A percentile compares a stretch with the other conserved stretches of the same genome.
Conservation (phyloP, 2,329 filamentous ascomycete species). For the Byssochlamys sp. region DNA sequence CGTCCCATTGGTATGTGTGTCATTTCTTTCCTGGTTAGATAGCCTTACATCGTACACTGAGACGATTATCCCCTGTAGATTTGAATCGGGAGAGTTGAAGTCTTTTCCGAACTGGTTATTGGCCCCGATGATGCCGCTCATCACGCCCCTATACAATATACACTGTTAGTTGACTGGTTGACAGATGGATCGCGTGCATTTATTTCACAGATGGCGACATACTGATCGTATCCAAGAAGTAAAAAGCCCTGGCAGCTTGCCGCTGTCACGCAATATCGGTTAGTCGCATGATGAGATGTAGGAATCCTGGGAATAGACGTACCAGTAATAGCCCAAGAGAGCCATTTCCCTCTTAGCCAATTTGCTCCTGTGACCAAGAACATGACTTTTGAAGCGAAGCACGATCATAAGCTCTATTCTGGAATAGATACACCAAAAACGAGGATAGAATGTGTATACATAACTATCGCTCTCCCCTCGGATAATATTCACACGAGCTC, state of each 20-base stretch:
- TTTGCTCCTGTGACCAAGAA: background rate
- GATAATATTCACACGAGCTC: background rate
- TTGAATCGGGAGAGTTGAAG: slow-evolving; percentile 28
- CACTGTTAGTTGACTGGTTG: background rate
- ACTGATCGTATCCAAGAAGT: slow-evolving; percentile 19
- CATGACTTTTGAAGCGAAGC: background rate
- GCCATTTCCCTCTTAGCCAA: slow-evolving; percentile 6
- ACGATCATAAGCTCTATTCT: background rate
- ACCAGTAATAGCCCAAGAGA: slow-evolving; percentile 16
- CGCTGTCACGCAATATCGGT: slow-evolving; percentile 1
- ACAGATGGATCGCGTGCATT: background rate
- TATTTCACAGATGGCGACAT: slow-evolving; percentile 6
- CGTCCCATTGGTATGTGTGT: background rate
- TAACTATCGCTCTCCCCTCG: background rate
- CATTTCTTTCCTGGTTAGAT: background rate
- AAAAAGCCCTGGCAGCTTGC: slow-evolving; percentile 14
- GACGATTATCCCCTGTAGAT: slow-evolving; percentile 28
- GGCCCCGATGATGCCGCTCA: slow-evolving; percentile 40
- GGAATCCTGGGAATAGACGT: background rate
- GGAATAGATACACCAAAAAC: too few relatives aligned
- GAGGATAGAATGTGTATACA: background rate
- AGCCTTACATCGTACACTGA: slow-evolving; percentile 11
- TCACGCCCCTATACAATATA: slow-evolving; percentile 23
- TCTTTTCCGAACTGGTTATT: slow-evolving; percentile 33
- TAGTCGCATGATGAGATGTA: background rate